Base-by-base conservation (phyloP, 345 rosid species). In the Aurinia saxatilis region DNA sequence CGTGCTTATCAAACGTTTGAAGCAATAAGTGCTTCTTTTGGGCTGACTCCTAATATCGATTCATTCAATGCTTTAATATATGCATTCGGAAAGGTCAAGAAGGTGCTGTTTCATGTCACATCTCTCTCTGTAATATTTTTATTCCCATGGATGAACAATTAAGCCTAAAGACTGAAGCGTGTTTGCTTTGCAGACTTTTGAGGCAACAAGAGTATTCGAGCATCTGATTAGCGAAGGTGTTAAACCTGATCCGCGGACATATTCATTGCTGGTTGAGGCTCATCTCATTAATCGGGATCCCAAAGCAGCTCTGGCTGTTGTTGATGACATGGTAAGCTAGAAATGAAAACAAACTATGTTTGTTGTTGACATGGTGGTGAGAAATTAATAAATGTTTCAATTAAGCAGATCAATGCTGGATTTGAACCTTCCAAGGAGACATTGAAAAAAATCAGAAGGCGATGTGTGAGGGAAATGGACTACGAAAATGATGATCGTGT, bases 1-100 rank as follows among this genome's bases (percentile, higher is more conserved):
- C 97, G 97, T 65, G 95, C 99, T 55, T 90, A 90, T 61, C 90
- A 90, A 75, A 93, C 97, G n/a, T 87, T 93, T 77, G 96, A 85
- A 51, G 90, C 99, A 40, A 81, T 93, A 40, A 51, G 85, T 70
- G 67, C 80, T 61, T 74, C 88, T 18, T 93, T 93, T 65, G 96
- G 86, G 57, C 70, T 93, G 80, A 79, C 77, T 30, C 88, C 92
- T 47, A 77, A 93, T 77, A 76, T 87, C 49, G 91, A 90, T 74
- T 93, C 99, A 8, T 93, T 76, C 66, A 93, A 93, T 67, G 82
- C 91, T 46, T 74, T 93, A 51, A 74, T 90, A 57, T 73, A 57
- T 81, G 95, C 99, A 11, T 93, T 87, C 68, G 97, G 96, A 59
- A 93, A 81, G 77, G 79, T 80, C 45, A 87, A 84, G 88, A 87